A percentile compares a stretch with the other conserved stretches of the same genome.
These are phyloP conservation scores for Gaultheria prostrata DNA, from an alignment of 148 eudicot genomes.

Conservation along the genomic window DNA sequence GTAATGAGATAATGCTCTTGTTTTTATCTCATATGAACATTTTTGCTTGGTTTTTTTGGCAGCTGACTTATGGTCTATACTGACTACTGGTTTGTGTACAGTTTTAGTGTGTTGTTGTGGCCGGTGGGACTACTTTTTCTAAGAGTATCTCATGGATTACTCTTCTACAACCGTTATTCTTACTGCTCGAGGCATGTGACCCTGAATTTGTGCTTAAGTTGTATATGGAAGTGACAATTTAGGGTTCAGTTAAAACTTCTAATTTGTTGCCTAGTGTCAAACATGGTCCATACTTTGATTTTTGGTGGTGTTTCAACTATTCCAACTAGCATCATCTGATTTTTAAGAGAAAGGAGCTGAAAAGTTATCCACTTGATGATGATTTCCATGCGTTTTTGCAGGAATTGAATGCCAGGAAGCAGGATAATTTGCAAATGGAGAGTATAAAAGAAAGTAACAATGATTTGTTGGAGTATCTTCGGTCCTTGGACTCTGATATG, in stretches of 20 bases:
- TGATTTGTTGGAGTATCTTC: conserved; percentile 65
- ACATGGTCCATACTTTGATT: neutral
- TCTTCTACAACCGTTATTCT: neutral
- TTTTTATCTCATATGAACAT: neutral
- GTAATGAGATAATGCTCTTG: no score
- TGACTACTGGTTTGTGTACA: neutral
- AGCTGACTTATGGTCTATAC: neutral
- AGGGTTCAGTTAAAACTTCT: neutral
- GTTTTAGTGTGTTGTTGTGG: neutral
- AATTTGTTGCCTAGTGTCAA: neutral
- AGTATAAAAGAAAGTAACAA: conserved; percentile 42
- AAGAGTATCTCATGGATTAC: neutral
- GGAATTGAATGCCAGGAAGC: conserved; percentile 60
- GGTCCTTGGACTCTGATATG: conserved; percentile 73
- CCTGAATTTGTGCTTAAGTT: neutral
- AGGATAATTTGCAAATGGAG: conserved; percentile 47
- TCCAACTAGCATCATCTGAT: neutral
- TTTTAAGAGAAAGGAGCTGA: conserved; percentile 9
- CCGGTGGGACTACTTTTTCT: neutral
- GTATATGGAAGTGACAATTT: neutral
- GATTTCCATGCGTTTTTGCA: conserved; percentile 21
- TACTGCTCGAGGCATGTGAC: neutral
- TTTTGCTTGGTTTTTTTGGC: neutral
- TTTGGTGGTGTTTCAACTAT: neutral
- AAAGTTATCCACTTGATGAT: conserved; percentile 1